Conservation (phyloP, 208 protist species). For the Vickermania ingenoplastis region DNA sequence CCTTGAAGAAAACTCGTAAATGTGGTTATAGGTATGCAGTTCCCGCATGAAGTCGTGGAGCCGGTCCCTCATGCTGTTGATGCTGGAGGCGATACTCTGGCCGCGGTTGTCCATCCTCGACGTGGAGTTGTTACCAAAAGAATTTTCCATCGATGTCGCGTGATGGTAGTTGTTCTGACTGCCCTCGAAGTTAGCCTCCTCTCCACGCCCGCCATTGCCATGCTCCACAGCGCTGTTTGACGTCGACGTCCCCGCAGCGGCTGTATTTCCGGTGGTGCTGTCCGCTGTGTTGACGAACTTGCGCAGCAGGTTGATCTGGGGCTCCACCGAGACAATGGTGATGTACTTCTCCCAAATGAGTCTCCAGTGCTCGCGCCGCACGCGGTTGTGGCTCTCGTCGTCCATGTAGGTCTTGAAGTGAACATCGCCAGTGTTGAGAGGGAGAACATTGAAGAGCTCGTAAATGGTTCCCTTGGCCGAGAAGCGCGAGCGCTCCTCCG, state of each 20-base stretch:
- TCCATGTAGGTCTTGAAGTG: constrained; percentile 5
- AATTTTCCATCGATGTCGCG: background rate
- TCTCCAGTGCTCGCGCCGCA: constrained; percentile 10
- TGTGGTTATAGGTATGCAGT: constrained; percentile 4
- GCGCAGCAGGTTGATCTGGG: constrained; percentile 1
- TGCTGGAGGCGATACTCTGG: background rate
- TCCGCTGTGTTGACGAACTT: background rate
- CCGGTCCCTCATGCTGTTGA: background rate
- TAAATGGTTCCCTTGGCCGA: constrained; percentile 1
- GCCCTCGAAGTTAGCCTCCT: background rate
- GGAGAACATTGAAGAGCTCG: constrained; percentile 1
- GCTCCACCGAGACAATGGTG: background rate
- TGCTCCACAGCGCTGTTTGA: background rate
- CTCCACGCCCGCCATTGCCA: background rate
- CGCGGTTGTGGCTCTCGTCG: constrained; percentile 5
- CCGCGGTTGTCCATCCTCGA: background rate
- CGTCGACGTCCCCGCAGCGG: background rate
- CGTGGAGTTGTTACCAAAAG: background rate
- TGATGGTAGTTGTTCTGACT: background rate
- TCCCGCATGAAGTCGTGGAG: constrained; percentile 6
- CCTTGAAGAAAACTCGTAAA: constrained; percentile 1
- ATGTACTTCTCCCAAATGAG: constrained; percentile 14
- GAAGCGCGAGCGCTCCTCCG: background rate
- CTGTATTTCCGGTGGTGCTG: background rate
- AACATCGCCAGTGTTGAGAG: background rate